Conservation (phyloP, 1,139 yeast genomes). For the Lodderomyces elongisporus region DNA sequence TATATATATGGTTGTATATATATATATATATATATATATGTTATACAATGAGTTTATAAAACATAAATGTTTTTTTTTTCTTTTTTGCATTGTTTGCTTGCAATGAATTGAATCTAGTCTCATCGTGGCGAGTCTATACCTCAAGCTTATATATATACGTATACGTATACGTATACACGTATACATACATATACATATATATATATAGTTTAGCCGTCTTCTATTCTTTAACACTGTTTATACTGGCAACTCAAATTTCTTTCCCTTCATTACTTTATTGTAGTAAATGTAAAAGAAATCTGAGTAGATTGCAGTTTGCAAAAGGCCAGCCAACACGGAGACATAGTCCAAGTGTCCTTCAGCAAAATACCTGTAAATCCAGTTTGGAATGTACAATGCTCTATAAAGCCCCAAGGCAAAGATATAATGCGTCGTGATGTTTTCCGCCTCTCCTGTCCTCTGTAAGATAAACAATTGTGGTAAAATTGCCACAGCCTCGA, state of each 20-base stretch:
- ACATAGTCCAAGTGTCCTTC: conserved; percentile 69
- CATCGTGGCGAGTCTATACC: no score
- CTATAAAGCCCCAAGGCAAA: conserved; percentile 90
- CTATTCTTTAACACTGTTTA: conserved; percentile 17
- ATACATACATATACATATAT: no score
- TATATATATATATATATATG: no score
- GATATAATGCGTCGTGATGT: conserved; percentile 85
- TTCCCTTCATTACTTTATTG: conserved; percentile 70
- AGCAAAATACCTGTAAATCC: conserved; percentile 80
- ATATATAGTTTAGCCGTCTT: no score
- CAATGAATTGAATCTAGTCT: no score
- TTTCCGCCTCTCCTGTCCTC: conserved; percentile 83
- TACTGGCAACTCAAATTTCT: conserved; percentile 75
- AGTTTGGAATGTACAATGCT: conserved; percentile 84
- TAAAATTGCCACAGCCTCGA: conserved; percentile 84
- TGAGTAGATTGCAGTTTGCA: conserved; percentile 84
- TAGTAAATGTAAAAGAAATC: conserved; percentile 94
- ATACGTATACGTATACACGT: no score
- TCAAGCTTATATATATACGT: no score
- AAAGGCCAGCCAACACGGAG: conserved; percentile 70
- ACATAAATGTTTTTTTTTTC: no score
- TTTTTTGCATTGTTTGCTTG: no score
- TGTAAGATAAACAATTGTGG: conserved; percentile 92
- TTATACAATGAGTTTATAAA: no score
- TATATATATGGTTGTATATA: no score